Percentiles rank a stretch among this genome's conserved stretches.
Conservation (phyloP, 106 monocot genomes). For the Platanthera guangdongensis region DNA sequence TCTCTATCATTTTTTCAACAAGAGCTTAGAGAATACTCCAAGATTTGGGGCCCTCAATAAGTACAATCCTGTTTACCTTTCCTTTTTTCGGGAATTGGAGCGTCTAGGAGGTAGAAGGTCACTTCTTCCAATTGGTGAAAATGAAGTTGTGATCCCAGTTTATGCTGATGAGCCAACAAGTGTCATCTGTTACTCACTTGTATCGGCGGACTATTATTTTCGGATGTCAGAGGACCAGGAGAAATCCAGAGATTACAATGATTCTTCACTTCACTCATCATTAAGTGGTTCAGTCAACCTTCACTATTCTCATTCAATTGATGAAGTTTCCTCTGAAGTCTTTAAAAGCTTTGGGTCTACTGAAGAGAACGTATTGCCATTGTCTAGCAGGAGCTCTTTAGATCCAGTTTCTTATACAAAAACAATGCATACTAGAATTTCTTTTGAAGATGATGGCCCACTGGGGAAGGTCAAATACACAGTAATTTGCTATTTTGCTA, state of each 20-base stretch:
- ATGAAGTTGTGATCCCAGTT: constrained; percentile 61
- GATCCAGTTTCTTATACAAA: constrained; percentile 39
- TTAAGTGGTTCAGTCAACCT: constrained; percentile 27
- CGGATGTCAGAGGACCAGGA: constrained; percentile 54
- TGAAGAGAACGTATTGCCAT: constrained; percentile 43
- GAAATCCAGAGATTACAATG: constrained; percentile 26
- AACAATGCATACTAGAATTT: constrained; percentile 57
- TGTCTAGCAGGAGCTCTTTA: constrained; percentile 32
- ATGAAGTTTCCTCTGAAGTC: constrained; percentile 36
- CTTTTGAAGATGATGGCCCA: constrained; percentile 64
- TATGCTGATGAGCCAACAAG: constrained; percentile 95
- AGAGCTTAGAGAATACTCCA: constrained; percentile 20
- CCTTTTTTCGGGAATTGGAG: constrained; percentile 34
- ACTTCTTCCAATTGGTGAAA: constrained; percentile 59
- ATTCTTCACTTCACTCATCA: constrained; percentile 26
- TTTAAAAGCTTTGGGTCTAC: constrained; percentile 40
- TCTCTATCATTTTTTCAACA: constrained; percentile 55
- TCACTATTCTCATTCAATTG: constrained; percentile 30
- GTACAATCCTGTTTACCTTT: constrained; percentile 54
- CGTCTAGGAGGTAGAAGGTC: constrained; percentile 37
- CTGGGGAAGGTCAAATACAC: constrained; percentile 63
- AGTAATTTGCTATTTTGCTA: constrained; percentile 86
- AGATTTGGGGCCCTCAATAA: constrained; percentile 31
- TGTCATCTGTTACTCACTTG: constrained; percentile 70
- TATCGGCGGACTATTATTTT: constrained; percentile 56